These are phyloP conservation scores for Coccomyxa subellipsoidea DNA, from an alignment of 163 green algal species.

Conservation along the genomic window DNA sequence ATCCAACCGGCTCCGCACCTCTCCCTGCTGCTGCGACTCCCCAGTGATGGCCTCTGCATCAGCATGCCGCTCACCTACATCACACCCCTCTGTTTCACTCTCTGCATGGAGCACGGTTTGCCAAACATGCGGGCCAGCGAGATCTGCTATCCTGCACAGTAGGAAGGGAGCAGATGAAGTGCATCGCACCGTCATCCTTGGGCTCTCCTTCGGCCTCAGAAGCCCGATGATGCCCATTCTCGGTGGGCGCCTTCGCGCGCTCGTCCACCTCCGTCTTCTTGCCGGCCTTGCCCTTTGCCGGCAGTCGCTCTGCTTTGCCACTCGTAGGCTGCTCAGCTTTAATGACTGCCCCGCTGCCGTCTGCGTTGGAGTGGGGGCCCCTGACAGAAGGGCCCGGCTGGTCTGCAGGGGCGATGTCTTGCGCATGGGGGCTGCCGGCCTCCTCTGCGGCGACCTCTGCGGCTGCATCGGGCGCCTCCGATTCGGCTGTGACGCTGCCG, in stretches of 20 bases:
- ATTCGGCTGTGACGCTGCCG: background rate
- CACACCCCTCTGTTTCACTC: too few relatives aligned
- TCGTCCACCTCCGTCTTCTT: background rate
- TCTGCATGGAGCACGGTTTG: background rate
- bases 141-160: background rate
- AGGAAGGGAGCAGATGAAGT: background rate
- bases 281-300: background rate
- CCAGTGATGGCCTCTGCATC: background rate
- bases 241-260: background rate
- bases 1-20: background rate
- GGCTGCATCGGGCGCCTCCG: background rate
- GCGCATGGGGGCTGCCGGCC: background rate
- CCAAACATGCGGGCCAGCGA: background rate
- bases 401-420: background rate
- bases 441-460: background rate
- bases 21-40: background rate
- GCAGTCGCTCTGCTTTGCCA: background rate
- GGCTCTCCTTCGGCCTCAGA: background rate
- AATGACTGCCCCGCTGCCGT: background rate
- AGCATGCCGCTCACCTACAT: slow-evolving; percentile 1
- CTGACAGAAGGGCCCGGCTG: background rate
- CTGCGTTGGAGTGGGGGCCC: background rate
- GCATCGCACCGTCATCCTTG: background rate
- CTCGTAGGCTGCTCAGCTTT: background rate
- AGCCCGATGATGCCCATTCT: background rate